Base-by-base conservation (phyloP, 1,139 yeast genomes). In the Yarrowia galli region DNA sequence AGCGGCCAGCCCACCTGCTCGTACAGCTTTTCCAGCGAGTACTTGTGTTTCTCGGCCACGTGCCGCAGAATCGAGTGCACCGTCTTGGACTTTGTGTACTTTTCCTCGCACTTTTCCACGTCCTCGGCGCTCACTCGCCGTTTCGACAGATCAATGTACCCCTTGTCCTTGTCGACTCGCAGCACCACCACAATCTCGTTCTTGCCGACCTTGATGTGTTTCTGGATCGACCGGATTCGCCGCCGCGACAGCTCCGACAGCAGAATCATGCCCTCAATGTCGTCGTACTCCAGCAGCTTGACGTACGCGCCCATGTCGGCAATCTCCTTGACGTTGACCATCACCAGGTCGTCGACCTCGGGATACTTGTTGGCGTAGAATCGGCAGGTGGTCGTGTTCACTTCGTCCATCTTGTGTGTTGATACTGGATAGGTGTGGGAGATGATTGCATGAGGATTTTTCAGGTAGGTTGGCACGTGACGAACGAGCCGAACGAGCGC, bases 291-390 rank as follows among this genome's bases (percentile, higher is more conserved):
- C 73, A 95, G 85, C 73, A 95, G 85, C 79, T 92, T 93, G 73
- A 95, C 99, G 78, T 92, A 92, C 20, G 97, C 97, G 69, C 97
- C 98, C 98, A 92, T 92, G 79, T 92, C 98, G 74, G 97, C 98
- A 75, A 92, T 92, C 79, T 92, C 97, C 83, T 92, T 97, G 76
- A 95, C 99, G 80, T 95, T 95, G 77, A 95, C 99, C 95, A 95
- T 93, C 72, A 95, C 98, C 74, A 95, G 96, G 79, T 96, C 99
- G 75, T 95, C 99, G 76, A 96, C 97, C 80, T 95, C 99, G 71
- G 99, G 99, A 83, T 89, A 95, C 80, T 93, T 93, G 87, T 93
- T 95, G 80, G 95, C 99, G 79, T 95, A 95, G 82, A 90, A 96
- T 83, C 99, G 89, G 83, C 98, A 93, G 79, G 91, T 88, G 67